These are phyloP conservation scores for Candida parachauliodes DNA, from an alignment of 805 yeast species.

Conservation along the genomic window DNA sequence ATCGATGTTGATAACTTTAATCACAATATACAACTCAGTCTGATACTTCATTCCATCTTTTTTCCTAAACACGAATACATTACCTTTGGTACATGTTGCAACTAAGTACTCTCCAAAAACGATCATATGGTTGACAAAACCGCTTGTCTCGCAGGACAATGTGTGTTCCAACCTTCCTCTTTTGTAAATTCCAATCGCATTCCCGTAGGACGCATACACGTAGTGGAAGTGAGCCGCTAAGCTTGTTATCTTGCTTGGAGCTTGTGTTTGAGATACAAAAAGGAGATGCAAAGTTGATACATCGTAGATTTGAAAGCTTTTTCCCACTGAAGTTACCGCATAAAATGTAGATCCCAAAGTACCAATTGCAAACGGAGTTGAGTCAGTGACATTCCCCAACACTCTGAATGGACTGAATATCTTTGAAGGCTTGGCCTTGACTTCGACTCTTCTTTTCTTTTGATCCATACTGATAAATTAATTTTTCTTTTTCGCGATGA, in stretches of 20 bases:
- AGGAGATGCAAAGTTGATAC: conserved; percentile 79
- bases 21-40: conserved; percentile 64
- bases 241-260: conserved; percentile 64
- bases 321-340: conserved; percentile 85
- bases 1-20: conserved; percentile 48
- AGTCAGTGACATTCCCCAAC: conserved; percentile 85
- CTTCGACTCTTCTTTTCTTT: conserved; percentile 30
- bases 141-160: conserved; percentile 29
- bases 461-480: conserved; percentile 7
- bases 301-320: conserved; percentile 88
- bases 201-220: conserved; percentile 74
- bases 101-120: conserved; percentile 79
- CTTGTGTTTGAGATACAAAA: conserved; percentile 80
- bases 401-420: conserved; percentile 84
- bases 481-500: conserved; percentile 1
- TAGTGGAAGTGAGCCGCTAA: conserved; percentile 79
- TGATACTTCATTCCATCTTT: conserved; percentile 42
- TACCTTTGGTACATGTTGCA: conserved; percentile 41
- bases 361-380: conserved; percentile 81
- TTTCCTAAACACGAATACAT: conserved; percentile 54
- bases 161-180: conserved; percentile 67
- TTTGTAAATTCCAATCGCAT: conserved; percentile 69
- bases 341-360: conserved; percentile 84
- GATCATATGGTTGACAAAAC: conserved; percentile 45
- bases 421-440: conserved; percentile 17